Evolutionary conservation across 805 yeast species (phyloP).

Genomic region (Ogataea glucozyma): DNA sequence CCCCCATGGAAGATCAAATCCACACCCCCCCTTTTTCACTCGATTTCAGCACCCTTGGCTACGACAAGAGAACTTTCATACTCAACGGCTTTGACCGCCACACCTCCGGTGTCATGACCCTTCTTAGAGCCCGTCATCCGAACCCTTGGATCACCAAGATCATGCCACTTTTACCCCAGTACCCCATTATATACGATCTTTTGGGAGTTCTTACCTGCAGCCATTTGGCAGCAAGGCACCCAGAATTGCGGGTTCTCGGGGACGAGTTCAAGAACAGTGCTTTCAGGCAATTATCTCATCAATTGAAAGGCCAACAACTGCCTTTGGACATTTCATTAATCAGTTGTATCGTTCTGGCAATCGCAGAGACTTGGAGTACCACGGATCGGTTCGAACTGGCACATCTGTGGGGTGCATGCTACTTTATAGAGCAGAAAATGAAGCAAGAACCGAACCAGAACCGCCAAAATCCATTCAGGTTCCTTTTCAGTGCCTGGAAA

Average conservation of each 20-base stretch:
- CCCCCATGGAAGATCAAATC: not conserved
- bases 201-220: slow-evolving; percentile 20
- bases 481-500: slow-evolving; percentile 26
- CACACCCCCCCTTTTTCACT: not conserved
- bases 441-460: not conserved
- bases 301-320: slow-evolving; percentile 8
- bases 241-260: slow-evolving; percentile 10
- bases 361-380: slow-evolving; percentile 20
- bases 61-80: slow-evolving; percentile 14
- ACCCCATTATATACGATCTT: slow-evolving; percentile 18
- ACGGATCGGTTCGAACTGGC: slow-evolving; percentile 13
- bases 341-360: slow-evolving; percentile 17
- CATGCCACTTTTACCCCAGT: slow-evolving; percentile 12
- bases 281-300: slow-evolving; percentile 15
- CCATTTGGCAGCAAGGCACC: slow-evolving; percentile 14
- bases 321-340: slow-evolving; percentile 19
- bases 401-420: slow-evolving; percentile 18
- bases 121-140: slow-evolving; percentile 4
- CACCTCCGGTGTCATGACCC: slow-evolving; percentile 18
- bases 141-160: slow-evolving; percentile 22
- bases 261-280: slow-evolving; percentile 16
- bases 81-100: slow-evolving; percentile 15
- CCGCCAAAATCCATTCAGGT: slow-evolving; percentile 10
- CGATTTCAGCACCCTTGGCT: not conserved
- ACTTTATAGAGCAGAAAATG: slow-evolving; percentile 19